A percentile compares a stretch with the other conserved stretches of the same genome.
Evolutionary conservation across 2,329 filamentous ascomycete genomes (phyloP).

Genomic region (Trichothecium sympodiale): DNA sequence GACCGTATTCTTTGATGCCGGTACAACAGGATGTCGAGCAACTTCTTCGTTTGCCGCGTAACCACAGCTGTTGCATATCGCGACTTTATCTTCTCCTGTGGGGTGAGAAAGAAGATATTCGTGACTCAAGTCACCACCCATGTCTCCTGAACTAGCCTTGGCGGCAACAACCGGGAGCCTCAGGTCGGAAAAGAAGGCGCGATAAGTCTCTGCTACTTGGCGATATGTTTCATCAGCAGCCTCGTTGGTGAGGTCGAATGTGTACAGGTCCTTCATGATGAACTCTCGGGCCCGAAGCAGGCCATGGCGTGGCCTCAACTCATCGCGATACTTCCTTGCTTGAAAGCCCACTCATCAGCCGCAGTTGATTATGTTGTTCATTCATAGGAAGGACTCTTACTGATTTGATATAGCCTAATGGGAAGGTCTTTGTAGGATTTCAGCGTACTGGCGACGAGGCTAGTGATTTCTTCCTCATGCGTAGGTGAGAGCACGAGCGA

Average conservation of each 20-base stretch:
- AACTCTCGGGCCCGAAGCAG: conserved; percentile 84
- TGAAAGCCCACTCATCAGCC: conserved; percentile 9
- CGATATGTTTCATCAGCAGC: conserved; percentile 74
- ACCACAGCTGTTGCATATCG: conserved; percentile 62
- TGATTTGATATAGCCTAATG: conserved; percentile 80
- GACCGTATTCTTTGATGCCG: too few species aligned
- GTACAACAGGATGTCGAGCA: conserved; percentile 26
- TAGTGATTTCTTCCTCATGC: conserved; percentile 93
- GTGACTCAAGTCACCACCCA: conserved; percentile 87
- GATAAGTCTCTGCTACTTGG: conserved; percentile 63
- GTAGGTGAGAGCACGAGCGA: conserved; percentile 78
- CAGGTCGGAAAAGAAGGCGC: conserved; percentile 67
- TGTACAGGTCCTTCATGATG: conserved; percentile 97
- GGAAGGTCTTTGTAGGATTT: conserved; percentile 82
- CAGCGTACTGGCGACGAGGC: conserved; percentile 59
- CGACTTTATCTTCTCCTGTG: conserved; percentile 76
- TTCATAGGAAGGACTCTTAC: conserved; percentile 34
- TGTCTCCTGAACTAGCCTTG: conserved; percentile 87
- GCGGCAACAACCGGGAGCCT: conserved; percentile 77
- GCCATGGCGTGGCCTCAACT: conserved; percentile 78
- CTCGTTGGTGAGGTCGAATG: conserved; percentile 63
- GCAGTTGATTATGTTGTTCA: too few species aligned
- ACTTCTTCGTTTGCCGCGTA: conserved; percentile 84
- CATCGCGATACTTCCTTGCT: conserved; percentile 92
- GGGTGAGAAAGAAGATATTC: conserved; percentile 80